A percentile compares a stretch with the other conserved stretches of the same genome.
Conservation (phyloP, 495 filamentous ascomycete species). For the Penicillium dipodomyicola region DNA sequence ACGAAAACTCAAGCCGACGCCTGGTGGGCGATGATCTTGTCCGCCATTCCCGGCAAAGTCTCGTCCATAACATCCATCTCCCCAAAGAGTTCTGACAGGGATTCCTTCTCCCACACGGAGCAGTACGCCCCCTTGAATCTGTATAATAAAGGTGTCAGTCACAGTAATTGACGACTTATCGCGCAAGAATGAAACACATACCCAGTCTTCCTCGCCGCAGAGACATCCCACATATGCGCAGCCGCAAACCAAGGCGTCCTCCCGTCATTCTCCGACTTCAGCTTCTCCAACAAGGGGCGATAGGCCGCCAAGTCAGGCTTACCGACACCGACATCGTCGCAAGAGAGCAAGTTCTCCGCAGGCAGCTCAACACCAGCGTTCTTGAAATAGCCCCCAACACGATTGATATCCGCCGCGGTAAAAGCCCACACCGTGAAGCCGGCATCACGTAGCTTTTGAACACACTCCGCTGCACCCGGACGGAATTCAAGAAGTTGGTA, state of each 20-base stretch:
- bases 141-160: neutral
- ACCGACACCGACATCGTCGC: conserved; percentile 30
- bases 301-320: conserved; percentile 36
- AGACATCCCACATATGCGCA: conserved; percentile 40
- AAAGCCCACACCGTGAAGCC: conserved; percentile 46
- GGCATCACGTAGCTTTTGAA: conserved; percentile 35
- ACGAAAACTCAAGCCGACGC: conserved; percentile 9
- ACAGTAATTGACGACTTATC: neutral
- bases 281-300: conserved; percentile 23
- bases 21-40: conserved; percentile 34
- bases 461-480: conserved; percentile 31
- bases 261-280: conserved; percentile 24
- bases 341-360: conserved; percentile 34
- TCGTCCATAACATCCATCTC: conserved; percentile 42
- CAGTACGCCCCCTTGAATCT: conserved; percentile 41
- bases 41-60: conserved; percentile 39
- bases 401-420: conserved; percentile 36
- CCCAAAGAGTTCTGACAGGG: conserved; percentile 34
- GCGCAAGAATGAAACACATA: conserved; percentile 11
- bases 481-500: conserved; percentile 31
- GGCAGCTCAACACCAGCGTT: conserved; percentile 36
- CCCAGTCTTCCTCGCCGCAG: conserved; percentile 33
- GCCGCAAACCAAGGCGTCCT: conserved; percentile 38
- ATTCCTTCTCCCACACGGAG: conserved; percentile 36
- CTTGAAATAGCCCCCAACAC: conserved; percentile 40